These are phyloP conservation scores for Fusarium proliferatum DNA, from an alignment of 2,329 filamentous ascomycete genomes.

Conservation along the genomic window DNA sequence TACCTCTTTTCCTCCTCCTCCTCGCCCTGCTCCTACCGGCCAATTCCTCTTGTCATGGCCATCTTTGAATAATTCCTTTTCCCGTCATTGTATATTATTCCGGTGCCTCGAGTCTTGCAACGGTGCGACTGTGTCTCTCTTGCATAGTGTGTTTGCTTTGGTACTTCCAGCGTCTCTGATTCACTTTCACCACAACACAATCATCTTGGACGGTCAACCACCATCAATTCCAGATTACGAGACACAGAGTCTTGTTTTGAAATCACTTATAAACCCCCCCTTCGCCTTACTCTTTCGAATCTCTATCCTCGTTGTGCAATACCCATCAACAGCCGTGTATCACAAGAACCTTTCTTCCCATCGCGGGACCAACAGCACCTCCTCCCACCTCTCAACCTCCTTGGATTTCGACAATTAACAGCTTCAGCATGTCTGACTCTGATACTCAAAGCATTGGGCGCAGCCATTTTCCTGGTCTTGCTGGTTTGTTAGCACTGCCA, in stretches of 20 bases:
- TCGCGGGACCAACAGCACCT: conserved; percentile 37
- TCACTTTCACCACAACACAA: conserved; percentile 34
- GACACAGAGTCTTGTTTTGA: conserved; percentile 23
- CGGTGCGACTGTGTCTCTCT: conserved; percentile 41
- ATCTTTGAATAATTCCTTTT: conserved; percentile 45
- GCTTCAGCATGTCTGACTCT: conserved; percentile 37
- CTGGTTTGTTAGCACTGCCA: conserved; percentile 28
- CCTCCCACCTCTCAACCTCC: conserved; percentile 17
- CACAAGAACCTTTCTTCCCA: conserved; percentile 12
- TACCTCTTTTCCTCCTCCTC: conserved; percentile 44
- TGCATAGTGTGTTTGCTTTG: conserved; percentile 44
- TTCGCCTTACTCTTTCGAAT: conserved; percentile 25
- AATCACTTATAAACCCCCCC: conserved; percentile 20
- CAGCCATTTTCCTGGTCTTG: conserved; percentile 27
- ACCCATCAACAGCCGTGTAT: conserved; percentile 25
- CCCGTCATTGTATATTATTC: conserved; percentile 44
- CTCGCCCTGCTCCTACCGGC: conserved; percentile 38
- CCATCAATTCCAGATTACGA: conserved; percentile 37
- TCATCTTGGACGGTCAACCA: conserved; percentile 39
- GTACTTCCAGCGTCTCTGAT: conserved; percentile 44
- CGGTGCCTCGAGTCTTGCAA: conserved; percentile 35
- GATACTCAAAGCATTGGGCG: conserved; percentile 28
- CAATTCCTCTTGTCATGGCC: conserved; percentile 44
- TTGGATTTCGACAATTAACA: conserved; percentile 30
- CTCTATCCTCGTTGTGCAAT: conserved; percentile 13